These are phyloP conservation scores for Phaeotremella skinneri DNA, from an alignment of 768 basidiomycete genomes.

Conservation along the genomic window DNA sequence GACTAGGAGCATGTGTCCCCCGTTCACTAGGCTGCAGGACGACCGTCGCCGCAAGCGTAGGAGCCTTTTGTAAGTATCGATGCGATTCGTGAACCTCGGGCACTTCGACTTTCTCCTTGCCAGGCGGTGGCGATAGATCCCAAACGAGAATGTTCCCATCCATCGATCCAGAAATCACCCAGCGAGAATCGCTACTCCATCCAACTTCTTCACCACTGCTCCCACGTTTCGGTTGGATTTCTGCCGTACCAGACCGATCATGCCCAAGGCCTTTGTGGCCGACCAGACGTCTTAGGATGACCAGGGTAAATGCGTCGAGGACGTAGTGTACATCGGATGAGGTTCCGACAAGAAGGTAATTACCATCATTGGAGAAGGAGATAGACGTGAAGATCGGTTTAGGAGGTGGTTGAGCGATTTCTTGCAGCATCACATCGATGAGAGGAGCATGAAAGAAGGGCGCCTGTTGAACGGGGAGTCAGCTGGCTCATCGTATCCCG, in stretches of 20 bases:
- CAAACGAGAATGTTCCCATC: constrained; percentile 83
- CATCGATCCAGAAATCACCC: constrained; percentile 67
- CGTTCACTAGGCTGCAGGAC: constrained; percentile 50
- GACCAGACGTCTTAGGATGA: constrained; percentile 76
- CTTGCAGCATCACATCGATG: constrained; percentile 71
- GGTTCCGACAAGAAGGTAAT: constrained; percentile 86
- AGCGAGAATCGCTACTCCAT: constrained; percentile 95
- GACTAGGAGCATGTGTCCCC: constrained; percentile 59
- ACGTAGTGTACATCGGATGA: constrained; percentile 90
- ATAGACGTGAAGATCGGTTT: constrained; percentile 87
- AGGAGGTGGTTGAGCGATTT: constrained; percentile 79
- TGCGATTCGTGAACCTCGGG: not conserved
- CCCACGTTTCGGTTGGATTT: constrained; percentile 66
- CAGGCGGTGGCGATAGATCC: constrained; percentile 63
- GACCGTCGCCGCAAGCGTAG: not conserved
- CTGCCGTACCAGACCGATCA: constrained; percentile 55
- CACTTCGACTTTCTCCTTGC: constrained; percentile 11
- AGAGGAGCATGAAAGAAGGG: constrained; percentile 83
- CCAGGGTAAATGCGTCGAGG: constrained; percentile 83
- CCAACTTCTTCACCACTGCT: constrained; percentile 88
- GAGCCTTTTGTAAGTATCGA: constrained; percentile 1
- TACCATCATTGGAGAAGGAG: constrained; percentile 84
- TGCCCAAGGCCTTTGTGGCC: constrained; percentile 82
- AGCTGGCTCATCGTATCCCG: not conserved
- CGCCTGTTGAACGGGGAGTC: constrained; percentile 51